Percentiles rank a stretch among this genome's conserved stretches.
Conservation (phyloP, 2,329 filamentous ascomycete species). For the Ploettnerulaceae sp. region DNA sequence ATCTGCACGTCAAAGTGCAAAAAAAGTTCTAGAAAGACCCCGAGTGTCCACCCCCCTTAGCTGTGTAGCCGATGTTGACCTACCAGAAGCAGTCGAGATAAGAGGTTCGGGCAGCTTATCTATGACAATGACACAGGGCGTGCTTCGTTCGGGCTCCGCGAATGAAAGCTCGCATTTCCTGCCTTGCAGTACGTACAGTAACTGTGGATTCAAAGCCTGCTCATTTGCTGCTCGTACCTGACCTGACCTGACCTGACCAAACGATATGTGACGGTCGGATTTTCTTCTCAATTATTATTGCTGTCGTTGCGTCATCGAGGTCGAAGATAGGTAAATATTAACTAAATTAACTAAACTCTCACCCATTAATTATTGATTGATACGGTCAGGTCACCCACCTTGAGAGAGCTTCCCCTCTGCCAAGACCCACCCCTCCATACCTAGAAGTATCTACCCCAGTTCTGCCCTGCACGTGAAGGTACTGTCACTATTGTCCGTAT, state of each 20-base stretch:
- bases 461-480: constrained; percentile 6
- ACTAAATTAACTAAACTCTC: neutral
- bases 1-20: constrained; percentile 7
- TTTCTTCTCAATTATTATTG: too few species aligned
- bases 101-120: constrained; percentile 5
- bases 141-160: too few species aligned
- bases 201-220: neutral
- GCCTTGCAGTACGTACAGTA: too few species aligned
- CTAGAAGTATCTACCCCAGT: too few species aligned
- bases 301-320: neutral
- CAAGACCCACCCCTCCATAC: constrained; percentile 6
- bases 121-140: constrained; percentile 4
- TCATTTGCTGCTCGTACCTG: constrained; percentile 1
- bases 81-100: neutral
- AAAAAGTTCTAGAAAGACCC: constrained; percentile 6
- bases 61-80: neutral
- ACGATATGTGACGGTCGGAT: too few species aligned
- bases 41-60: neutral
- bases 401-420: neutral
- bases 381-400: too few species aligned
- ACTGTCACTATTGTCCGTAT: too few species aligned
- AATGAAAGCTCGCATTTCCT: too few species aligned
- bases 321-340: neutral
- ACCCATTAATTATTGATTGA: neutral
- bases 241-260: too few species aligned